Evolutionary conservation across 2,329 filamentous ascomycete species (phyloP), one percentile per base, ranked within the genome.

Genomic region (Aspergillus clavatus): DNA sequence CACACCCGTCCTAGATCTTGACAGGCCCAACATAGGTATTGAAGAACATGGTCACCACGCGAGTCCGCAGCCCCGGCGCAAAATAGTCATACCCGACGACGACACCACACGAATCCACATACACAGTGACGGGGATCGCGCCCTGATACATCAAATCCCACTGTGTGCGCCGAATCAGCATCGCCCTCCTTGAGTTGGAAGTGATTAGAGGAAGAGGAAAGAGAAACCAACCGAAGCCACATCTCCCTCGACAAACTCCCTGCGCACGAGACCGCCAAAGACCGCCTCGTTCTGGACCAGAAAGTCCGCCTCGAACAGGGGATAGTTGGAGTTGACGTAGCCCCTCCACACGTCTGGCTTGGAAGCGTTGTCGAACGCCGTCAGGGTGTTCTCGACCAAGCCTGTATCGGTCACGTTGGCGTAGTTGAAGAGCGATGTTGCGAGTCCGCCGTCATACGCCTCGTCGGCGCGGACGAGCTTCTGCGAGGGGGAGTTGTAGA

Each of bases 141-240:
- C 55, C 59, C n/a, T n/a, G n/a, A 33, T 69, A 70, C 57, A 71
- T 60, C 5, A 71, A 58, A 5, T 58, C 61, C 67, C 66, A 70
- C 66, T 69, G 3, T n/a, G n/a, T n/a, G n/a, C n/a, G 5, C 5
- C 11, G 48, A 14, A 46, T 49, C 6, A 48, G 40, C 22, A 35
- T 21, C 14, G 28, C n/a, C n/a, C 28, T 7, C n/a, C n/a, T 31
- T 14, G 10, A 8, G 10, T 31, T n/a, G n/a, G n/a, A n/a, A n/a
- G n/a, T n/a, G n/a, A n/a, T n/a, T n/a, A n/a, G n/a, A n/a, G n/a
- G n/a, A n/a, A n/a, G n/a, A n/a, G n/a, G 28, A 23, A 12, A 36
- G 26, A 36, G 6, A 14, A 24, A 27, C 29, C 18, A 42, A 47
- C 43, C 2, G 42, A 26, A 28, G 48, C 36, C 18, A 54, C 37